Evolutionary conservation across 495 filamentous ascomycete species (phyloP), one percentile per base, ranked within the genome.

Genomic region (Choiromyces venosus): DNA sequence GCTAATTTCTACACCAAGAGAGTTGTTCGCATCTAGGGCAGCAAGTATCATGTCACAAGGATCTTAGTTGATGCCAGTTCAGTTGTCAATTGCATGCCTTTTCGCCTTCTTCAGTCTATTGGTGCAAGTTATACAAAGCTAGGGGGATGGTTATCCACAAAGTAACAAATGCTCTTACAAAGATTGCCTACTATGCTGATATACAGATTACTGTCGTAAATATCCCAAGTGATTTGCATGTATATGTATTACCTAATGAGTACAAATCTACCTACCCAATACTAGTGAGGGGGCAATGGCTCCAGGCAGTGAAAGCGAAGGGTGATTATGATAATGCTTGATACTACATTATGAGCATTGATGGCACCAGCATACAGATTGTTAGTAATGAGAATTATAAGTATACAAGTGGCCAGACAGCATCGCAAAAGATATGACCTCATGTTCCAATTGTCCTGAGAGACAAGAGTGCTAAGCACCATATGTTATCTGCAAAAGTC

Each of bases 41-140:
- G 37, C 3, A 14, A 36, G 0, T 72, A 68, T 19, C 12, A 2
- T 0, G 10, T 72, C 1, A 42, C 44, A 21, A 44, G 21, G 9
- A 67, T 72, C 18, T 42, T 67, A 2, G 65, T 72, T 0, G 70
- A 72, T 52, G 65, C 38, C 0, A 65, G 65, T 14, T 67, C 65
- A 18, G 70, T 72, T 2, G 61, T 72, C 7, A 72, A 72, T 25
- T 14, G 66, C 4, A 67, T 72, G 4, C 70, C 65, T 38, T 4
- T 9, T 38, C 37, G 9, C 37, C 37, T 38, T 4, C 37, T 38
- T n/a, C n/a, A n/a, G n/a, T n/a, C n/a, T n/a, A n/a, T n/a, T n/a
- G n/a, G n/a, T n/a, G n/a, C n/a, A n/a, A 9, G 9, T 9, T 38
- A 9, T n/a, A n/a, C n/a, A 9, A 38, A 38, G 37, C 37, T 4